A percentile compares a stretch with the other conserved stretches of the same genome.
These are phyloP conservation scores for Pneumocystis murina DNA, from an alignment of 1,139 yeast species.

Conservation along the genomic window DNA sequence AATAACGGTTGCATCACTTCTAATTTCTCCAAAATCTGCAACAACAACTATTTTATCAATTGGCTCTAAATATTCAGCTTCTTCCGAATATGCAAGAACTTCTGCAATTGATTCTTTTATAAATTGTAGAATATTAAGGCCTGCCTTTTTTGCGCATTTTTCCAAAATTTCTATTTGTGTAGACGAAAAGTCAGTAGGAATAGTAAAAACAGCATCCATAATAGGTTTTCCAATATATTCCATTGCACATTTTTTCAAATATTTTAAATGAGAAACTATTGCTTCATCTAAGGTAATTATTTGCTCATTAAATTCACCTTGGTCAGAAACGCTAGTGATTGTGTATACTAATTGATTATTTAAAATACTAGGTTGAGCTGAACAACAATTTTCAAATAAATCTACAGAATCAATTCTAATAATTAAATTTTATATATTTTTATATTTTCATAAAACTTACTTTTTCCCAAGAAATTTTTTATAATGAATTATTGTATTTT, in stretches of 20 bases:
- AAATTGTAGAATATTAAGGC: slow-evolving; percentile 67
- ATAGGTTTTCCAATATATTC: slow-evolving; percentile 76
- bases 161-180: slow-evolving; percentile 53
- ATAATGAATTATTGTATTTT: slow-evolving; percentile 76
- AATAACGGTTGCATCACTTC: slow-evolving; percentile 91
- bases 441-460: not conserved
- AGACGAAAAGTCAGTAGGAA: slow-evolving; percentile 77
- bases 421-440: not conserved
- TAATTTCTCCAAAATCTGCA: slow-evolving; percentile 91
- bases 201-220: slow-evolving; percentile 74
- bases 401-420: slow-evolving; percentile 42
- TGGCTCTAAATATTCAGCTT: slow-evolving; percentile 15
- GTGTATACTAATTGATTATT: slow-evolving; percentile 58
- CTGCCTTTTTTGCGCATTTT: slow-evolving; percentile 53
- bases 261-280: slow-evolving; percentile 66
- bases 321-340: slow-evolving; percentile 30
- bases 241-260: slow-evolving; percentile 76
- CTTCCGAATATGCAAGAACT: slow-evolving; percentile 40
- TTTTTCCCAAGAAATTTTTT: slow-evolving; percentile 79
- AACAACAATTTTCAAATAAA: slow-evolving; percentile 40
- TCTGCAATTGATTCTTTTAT: slow-evolving; percentile 93
- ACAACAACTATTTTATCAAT: slow-evolving; percentile 72
- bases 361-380: slow-evolving; percentile 60
- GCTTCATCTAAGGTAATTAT: slow-evolving; percentile 58
- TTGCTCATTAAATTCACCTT: slow-evolving; percentile 30